Base-by-base conservation (phyloP, 306 rosid species). In the Vicia villosa region DNA sequence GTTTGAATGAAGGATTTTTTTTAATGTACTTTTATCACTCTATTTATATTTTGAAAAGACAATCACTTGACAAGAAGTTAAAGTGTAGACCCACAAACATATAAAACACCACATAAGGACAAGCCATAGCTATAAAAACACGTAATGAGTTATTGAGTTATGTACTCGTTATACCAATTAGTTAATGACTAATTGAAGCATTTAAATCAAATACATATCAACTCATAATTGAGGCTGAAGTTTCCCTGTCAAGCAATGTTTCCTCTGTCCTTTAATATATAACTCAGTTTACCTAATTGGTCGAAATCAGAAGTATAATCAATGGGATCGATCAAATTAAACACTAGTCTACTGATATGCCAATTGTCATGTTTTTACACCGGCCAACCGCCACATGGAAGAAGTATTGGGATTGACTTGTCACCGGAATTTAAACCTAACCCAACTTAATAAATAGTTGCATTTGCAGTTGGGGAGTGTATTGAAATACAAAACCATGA, bases 401-500 rank as follows among this genome's bases (percentile, higher is more conserved):
- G 32, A 51, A 26, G 13, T 22, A 56, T 22, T 36, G 17, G 68
- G 24, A 70, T 63, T 11, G 22, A 14, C 56, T 55, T 54, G 14
- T 21, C 13, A 77, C 51, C 63, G 19, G 21, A 68, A 69, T 51
- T 50, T 51, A 61, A 69, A 52, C 40, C 50, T 41, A 20, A 4
- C 32, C 71, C 16, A 2, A 61, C 50, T 28, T 6, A 3, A 49
- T 19, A 10, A 49, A 21, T 45, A n/a, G 68, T 14, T 24, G 46
- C 34, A 76, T 55, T 26, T 12, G 58, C 21, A 59, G 65, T 47
- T 22, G 69, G n/a, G 51, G 32, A 51, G 57, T n/a, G 57, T 72
- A 42, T 56, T 47, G 71, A 30, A 58, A 50, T 8, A 65, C 11
- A 66, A 30, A 32, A 66, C 1, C 14, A 36, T 26, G 43, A 3